Percentiles rank a stretch among this genome's conserved stretches.
Evolutionary conservation across 306 rosid species (phyloP).

Genomic region (Gastrolobium villosum): DNA sequence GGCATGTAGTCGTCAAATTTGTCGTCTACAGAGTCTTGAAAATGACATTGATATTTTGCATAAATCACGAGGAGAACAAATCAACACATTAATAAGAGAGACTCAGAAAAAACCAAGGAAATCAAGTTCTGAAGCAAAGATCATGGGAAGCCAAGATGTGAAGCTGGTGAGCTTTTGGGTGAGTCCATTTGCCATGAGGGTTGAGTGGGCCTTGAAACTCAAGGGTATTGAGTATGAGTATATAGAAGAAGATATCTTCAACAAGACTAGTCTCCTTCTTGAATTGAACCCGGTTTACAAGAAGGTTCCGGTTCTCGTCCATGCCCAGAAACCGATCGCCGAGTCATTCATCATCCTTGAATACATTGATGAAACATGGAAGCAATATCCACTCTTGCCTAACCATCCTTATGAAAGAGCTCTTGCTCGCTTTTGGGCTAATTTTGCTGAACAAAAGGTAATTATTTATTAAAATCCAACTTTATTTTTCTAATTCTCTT

Average conservation of each 20-base stretch:
- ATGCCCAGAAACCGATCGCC: conserved; percentile 10
- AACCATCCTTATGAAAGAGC: conserved; percentile 52
- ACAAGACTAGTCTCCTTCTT: conserved; percentile 51
- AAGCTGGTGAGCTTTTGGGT: conserved; percentile 45
- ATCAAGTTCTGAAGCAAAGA: not conserved
- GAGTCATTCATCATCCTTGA: conserved; percentile 56
- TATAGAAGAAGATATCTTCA: conserved; percentile 53
- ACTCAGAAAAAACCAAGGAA: not conserved
- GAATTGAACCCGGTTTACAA: conserved; percentile 53
- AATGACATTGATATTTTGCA: too few species aligned
- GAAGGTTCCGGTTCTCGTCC: conserved; percentile 48
- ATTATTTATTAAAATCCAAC: not conserved
- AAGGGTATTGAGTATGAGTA: conserved; percentile 51
- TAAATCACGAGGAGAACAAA: too few species aligned
- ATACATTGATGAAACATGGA: conserved; percentile 51
- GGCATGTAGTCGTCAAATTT: too few species aligned
- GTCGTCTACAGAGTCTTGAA: too few species aligned
- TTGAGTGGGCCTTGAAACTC: conserved; percentile 49
- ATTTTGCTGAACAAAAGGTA: conserved; percentile 52
- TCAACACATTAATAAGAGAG: not conserved
- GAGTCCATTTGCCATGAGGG: conserved; percentile 51
- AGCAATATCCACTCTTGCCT: conserved; percentile 49
- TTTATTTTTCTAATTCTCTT: not conserved
- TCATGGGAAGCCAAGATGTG: conserved; percentile 51
- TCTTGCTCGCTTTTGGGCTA: conserved; percentile 53